These are phyloP conservation scores for Rubroboletus pulcherrimus DNA, from an alignment of 768 basidiomycete genomes.

Conservation along the genomic window DNA sequence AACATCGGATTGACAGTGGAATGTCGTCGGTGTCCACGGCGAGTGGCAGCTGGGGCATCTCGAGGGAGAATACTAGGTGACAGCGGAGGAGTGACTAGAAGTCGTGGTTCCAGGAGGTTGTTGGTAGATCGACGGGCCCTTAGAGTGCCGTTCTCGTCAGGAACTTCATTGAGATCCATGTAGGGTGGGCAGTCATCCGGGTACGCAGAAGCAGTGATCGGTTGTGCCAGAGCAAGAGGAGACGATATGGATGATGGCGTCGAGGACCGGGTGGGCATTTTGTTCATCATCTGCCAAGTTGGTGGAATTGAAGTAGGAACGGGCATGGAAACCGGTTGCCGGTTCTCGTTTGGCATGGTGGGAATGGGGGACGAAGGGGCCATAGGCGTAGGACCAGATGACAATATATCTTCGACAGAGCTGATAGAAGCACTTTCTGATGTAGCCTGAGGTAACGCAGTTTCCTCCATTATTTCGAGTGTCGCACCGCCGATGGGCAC, in stretches of 20 bases:
- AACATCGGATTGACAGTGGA: conserved; percentile 64
- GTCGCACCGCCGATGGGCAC: conserved; percentile 28
- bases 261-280: conserved; percentile 73
- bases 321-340: conserved; percentile 31
- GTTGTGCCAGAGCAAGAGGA: conserved; percentile 79
- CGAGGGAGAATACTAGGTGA: conserved; percentile 58
- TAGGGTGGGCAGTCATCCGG: conserved; percentile 59
- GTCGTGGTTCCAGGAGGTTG: conserved; percentile 61
- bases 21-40: conserved; percentile 64
- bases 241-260: conserved; percentile 88
- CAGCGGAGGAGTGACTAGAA: conserved; percentile 69
- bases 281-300: conserved; percentile 38
- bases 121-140: conserved; percentile 64
- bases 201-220: conserved; percentile 68
- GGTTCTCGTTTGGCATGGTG: conserved; percentile 18
- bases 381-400: conserved; percentile 68
- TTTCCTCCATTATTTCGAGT: conserved; percentile 23
- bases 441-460: conserved; percentile 2
- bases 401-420: conserved; percentile 28
- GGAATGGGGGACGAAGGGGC: conserved; percentile 47
- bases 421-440: conserved; percentile 17
- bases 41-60: conserved; percentile 41
- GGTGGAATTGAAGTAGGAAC: conserved; percentile 43
- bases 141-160: conserved; percentile 39
- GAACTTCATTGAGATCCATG: conserved; percentile 61